A percentile compares a stretch with the other conserved stretches of the same genome.
Conservation (phyloP, 257 asterid species). For the Cordia subcordata region DNA sequence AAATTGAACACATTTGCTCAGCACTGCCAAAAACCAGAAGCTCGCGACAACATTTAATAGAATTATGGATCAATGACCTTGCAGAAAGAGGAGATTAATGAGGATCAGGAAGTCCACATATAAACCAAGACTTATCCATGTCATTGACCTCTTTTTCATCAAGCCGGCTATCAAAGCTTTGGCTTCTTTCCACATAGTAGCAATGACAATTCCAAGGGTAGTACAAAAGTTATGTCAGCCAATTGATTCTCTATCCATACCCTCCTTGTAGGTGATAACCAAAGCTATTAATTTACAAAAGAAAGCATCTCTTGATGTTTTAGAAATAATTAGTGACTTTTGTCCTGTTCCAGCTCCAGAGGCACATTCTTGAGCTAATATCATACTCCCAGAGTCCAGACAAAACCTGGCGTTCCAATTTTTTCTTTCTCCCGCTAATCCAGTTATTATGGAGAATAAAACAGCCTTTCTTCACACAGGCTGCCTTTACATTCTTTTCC, state of each 20-base stretch:
- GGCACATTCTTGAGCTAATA: constrained; percentile 66
- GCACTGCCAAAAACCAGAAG: constrained; percentile 30
- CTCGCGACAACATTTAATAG: constrained; percentile 12
- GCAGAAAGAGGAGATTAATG: constrained; percentile 4
- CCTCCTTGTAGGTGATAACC: constrained; percentile 40
- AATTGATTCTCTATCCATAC: constrained; percentile 15
- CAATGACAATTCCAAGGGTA: constrained; percentile 36
- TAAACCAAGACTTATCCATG: constrained; percentile 2
- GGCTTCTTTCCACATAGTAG: constrained; percentile 21
- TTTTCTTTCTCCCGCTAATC: constrained; percentile 69
- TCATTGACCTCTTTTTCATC: constrained; percentile 5
- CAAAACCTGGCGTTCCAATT: constrained; percentile 67
- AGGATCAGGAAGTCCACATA: constrained; percentile 1
- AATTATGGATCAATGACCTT: constrained; percentile 10
- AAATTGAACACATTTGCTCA: constrained; percentile 27
- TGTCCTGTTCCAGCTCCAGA: constrained; percentile 50
- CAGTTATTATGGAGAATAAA: constrained; percentile 75
- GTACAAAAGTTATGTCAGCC: constrained; percentile 13
- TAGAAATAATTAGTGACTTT: constrained; percentile 43
- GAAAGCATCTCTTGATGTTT: constrained; percentile 14
- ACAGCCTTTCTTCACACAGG: constrained; percentile 55
- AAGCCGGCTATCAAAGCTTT: constrained; percentile 19
- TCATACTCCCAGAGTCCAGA: constrained; percentile 91
- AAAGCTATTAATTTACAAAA: constrained; percentile 19
- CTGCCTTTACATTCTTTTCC: constrained; percentile 40